Conservation (phyloP, 805 yeast genomes). For the Wickerhamiella allomyrinae region DNA sequence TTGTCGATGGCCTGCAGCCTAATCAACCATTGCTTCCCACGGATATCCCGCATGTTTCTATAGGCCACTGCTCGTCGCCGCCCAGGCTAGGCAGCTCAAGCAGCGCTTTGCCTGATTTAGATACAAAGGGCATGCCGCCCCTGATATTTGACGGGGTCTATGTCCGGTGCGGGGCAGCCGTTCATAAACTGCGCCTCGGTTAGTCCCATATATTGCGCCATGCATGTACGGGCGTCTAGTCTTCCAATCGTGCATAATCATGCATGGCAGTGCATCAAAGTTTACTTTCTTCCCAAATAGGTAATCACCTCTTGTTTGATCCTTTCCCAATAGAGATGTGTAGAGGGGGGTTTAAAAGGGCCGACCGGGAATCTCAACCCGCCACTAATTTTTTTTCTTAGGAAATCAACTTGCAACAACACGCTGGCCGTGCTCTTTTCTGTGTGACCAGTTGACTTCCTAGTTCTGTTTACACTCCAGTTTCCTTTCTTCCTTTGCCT, state of each 20-base stretch:
- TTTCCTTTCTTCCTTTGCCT: too few species aligned
- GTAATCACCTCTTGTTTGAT: background rate
- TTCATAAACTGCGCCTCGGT: background rate
- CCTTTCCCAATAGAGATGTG: background rate
- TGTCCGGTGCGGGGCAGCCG: background rate
- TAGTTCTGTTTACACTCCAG: too few species aligned
- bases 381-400: background rate
- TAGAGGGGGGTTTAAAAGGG: background rate
- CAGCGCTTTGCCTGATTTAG: too few species aligned
- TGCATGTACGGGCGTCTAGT: background rate
- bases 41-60: background rate
- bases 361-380: background rate
- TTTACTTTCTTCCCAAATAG: constrained; percentile 3
- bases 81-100: too few species aligned
- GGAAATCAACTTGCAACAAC: background rate
- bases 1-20: background rate
- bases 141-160: background rate
- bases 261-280: constrained; percentile 2
- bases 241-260: background rate
- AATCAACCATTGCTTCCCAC: background rate
- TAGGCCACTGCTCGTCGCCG: too few species aligned
- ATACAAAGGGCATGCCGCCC: too few species aligned
- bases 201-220: too few species aligned
- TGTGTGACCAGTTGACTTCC: too few species aligned
- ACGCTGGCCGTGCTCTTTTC: background rate